Evolutionary conservation across 1,139 yeast species (phyloP).

Genomic region (Kazachstania sp.): DNA sequence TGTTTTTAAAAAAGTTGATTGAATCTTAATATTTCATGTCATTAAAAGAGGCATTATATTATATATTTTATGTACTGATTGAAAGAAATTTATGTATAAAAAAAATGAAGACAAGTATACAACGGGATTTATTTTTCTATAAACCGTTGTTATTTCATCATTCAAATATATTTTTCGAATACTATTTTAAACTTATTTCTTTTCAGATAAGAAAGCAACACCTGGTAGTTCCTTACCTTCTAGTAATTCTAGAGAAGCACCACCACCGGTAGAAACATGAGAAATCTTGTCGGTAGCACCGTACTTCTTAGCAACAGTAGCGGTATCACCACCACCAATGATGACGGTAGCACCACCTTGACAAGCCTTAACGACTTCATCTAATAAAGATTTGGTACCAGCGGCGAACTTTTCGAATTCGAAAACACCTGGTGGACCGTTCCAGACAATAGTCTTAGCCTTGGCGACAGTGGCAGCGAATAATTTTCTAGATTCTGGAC

Average conservation of each 20-base stretch:
- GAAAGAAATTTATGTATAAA: not conserved
- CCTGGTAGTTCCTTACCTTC: conserved; percentile 12
- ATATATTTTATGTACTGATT: not conserved
- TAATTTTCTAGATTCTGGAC: conserved; percentile 71
- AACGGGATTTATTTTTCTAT: not conserved
- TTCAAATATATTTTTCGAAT: not conserved
- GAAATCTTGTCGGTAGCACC: conserved; percentile 91
- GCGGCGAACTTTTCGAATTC: conserved; percentile 82
- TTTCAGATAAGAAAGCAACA: conserved; percentile 9
- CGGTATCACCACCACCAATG: conserved; percentile 99
- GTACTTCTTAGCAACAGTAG: conserved; percentile 94
- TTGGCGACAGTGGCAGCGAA: conserved; percentile 71
- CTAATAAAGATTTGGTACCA: conserved; percentile 83
- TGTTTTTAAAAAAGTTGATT: not conserved
- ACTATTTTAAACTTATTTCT: not conserved
- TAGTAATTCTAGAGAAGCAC: conserved; percentile 57
- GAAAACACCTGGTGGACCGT: conserved; percentile 45
- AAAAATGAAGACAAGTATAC: not conserved
- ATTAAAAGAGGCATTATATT: conserved; percentile 3
- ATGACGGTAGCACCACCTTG: conserved; percentile 85
- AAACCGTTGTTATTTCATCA: not conserved
- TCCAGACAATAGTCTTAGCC: conserved; percentile 84
- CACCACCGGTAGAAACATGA: conserved; percentile 98
- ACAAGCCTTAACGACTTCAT: conserved; percentile 76
- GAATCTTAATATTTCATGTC: not conserved